Evolutionary conservation across 192 early-diverging fungal genomes (phyloP).

Genomic region (Linnemannia zychae): DNA sequence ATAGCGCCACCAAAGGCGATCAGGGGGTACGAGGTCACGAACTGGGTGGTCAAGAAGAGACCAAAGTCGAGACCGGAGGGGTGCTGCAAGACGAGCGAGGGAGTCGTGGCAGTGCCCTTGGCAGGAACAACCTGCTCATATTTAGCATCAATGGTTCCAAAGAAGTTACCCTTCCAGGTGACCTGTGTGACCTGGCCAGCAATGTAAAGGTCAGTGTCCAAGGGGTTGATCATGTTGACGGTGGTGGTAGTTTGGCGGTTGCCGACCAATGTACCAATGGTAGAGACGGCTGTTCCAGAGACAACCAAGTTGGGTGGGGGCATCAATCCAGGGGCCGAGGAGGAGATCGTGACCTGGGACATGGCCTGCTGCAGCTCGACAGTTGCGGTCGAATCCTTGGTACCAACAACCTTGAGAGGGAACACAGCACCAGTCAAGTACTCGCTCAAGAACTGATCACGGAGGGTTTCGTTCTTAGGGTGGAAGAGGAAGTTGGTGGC

Average conservation of each 20-base stretch:
- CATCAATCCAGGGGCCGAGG: constrained; percentile 32
- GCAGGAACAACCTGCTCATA: constrained; percentile 34
- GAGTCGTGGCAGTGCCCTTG: constrained; percentile 22
- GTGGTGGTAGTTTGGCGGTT: constrained; percentile 28
- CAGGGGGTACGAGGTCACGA: constrained; percentile 41
- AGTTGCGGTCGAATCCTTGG: constrained; percentile 28
- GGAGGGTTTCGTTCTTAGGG: constrained; percentile 43
- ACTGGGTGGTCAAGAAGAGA: constrained; percentile 36
- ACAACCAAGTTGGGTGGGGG: constrained; percentile 33
- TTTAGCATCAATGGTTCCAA: constrained; percentile 31
- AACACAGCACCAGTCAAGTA: constrained; percentile 31
- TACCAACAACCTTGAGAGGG: constrained; percentile 47
- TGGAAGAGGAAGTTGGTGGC: constrained; percentile 49
- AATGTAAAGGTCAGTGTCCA: constrained; percentile 39
- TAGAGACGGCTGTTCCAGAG: constrained; percentile 38
- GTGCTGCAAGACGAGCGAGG: constrained; percentile 36
- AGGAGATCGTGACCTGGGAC: constrained; percentile 24
- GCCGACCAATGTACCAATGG: constrained; percentile 27
- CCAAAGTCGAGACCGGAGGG: constrained; percentile 45
- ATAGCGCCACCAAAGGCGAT: constrained; percentile 40
- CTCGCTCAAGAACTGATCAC: constrained; percentile 42
- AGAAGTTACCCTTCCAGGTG: constrained; percentile 43
- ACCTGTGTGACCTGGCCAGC: constrained; percentile 36
- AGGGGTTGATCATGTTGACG: constrained; percentile 47
- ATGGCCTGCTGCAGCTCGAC: constrained; percentile 43